Evolutionary conservation across 495 filamentous ascomycete genomes (phyloP), one percentile per base, ranked within the genome.

Genomic region (Aspergillus biplanus): DNA sequence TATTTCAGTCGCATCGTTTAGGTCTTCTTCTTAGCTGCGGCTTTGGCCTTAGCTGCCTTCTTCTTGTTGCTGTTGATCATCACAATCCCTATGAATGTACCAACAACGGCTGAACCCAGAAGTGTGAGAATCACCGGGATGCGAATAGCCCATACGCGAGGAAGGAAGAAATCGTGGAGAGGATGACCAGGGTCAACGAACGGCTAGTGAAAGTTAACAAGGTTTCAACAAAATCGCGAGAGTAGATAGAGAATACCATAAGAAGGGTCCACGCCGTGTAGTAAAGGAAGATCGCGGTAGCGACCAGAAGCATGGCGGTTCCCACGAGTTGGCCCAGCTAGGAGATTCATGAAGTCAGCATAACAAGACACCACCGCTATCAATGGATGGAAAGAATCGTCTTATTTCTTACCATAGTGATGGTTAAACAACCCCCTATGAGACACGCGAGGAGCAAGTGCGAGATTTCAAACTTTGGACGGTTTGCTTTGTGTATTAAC

Each of bases 61-160:
- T 97, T 97, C 75, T 90, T 83, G 83, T 97, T 97, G 83, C 93
- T 97, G 74, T 92, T 87, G 79, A 99, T 97, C 95, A 99, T 99
- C 68, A 98, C 94, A 69, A 97, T 89, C 68, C 90, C 89, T 69
- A 99, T 83, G 81, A 99, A 98, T 58, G 91, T 95, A 44, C 96
- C 96, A 39, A 99, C 94, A 67, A 99, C 93, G 44, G 95, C 93
- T 32, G 86, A 92, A 48, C 91, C 95, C 63, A 98, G 83, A 16
- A 99, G 87, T 56, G 97, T 89, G 55, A 98, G 88, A 73, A 98
- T 97, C 67, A 99, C 93, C 61, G 95, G 95, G 71, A 99, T 93
- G 72, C 96, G 93, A 72, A 99, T 96, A 56, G 95, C 95, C 95
- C 95, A 99, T 65, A 97, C 94, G 70, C 96, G 92, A 5, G 96